Conservation (phyloP, 257 asterid species). For the Ballota nigra region DNA sequence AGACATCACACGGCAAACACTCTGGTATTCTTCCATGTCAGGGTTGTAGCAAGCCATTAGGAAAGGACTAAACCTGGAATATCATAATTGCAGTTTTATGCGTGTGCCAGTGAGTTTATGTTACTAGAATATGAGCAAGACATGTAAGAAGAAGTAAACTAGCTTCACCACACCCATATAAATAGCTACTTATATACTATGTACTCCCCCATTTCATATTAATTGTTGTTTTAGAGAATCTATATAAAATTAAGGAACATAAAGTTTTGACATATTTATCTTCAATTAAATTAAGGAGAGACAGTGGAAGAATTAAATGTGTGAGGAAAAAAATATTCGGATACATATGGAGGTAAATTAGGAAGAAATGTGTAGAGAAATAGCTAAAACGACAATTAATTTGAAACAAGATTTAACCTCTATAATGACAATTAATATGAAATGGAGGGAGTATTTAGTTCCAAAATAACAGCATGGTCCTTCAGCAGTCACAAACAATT, state of each 20-base stretch:
- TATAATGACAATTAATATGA: too few relatives aligned
- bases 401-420: too few relatives aligned
- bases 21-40: slow-evolving; percentile 79
- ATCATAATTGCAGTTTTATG: slow-evolving; percentile 18
- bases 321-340: too few relatives aligned
- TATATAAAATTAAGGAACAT: too few relatives aligned
- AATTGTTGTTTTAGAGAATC: too few relatives aligned
- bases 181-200: not conserved
- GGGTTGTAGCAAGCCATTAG: slow-evolving; percentile 92
- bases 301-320: too few relatives aligned
- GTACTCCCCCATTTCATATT: too few relatives aligned
- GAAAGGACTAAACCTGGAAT: slow-evolving; percentile 83
- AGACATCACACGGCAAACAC: slow-evolving; percentile 93
- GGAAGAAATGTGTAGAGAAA: too few relatives aligned
- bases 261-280: too few relatives aligned
- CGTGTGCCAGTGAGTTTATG: not conserved
- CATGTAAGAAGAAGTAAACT: not conserved
- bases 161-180: not conserved
- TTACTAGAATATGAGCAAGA: slow-evolving; percentile 1
- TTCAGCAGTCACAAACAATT: not conserved
- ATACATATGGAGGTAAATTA: too few relatives aligned
- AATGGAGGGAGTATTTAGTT: not conserved
- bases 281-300: too few relatives aligned
- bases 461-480: not conserved
- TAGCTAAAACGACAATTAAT: too few relatives aligned